Base-by-base conservation (phyloP, 1,284 basidiomycete species). In the Heterobasidion parviporum region DNA sequence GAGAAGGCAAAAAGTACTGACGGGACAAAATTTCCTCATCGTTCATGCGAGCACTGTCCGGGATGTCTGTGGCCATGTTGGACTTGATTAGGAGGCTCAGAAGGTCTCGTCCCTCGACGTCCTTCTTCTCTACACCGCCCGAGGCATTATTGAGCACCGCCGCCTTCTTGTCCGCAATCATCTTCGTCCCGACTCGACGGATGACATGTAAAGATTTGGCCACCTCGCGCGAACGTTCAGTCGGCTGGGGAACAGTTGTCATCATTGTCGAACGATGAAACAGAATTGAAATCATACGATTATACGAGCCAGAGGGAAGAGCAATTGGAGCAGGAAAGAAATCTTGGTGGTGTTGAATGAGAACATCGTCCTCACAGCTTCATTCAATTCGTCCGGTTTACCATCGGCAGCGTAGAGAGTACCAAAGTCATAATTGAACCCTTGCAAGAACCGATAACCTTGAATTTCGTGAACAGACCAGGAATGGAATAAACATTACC, bases 11-110 rank as follows among this genome's bases (percentile, higher is more conserved):
- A 43, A 1, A n/a, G 26, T 61, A 80, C 77, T 72, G 74, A 82
- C 91, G 91, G 6, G 83, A 81, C 33, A 87, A 63, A 0, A 93
- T 83, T 60, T 92, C 90, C 26, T 82, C 78, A 60, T 93, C 89
- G 20, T 75, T 76, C 73, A 94, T 70, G 45, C 76, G 73, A 61
- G 89, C 83, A 34, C 66, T 74, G 16, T 79, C 77, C 0, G 79
- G 74, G 8, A 84, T 64, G 53, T 85, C 81, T 1, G 74, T 70
- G 3, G 79, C 77, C 73, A 85, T 78, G 62, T 89, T 90, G 8
- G 86, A 81, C 50, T 75, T 74, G 50, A 89, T 76, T 16, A 86
- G 66, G 8, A 83, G 65, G 8, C 75, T 78, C 5, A 85, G 67
- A 5, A 85, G 62, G 65, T 85, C 82, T 5, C 74, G 70, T 6